These are phyloP conservation scores for Barnettozyma salicaria DNA, from an alignment of 805 yeast genomes.

Conservation along the genomic window DNA sequence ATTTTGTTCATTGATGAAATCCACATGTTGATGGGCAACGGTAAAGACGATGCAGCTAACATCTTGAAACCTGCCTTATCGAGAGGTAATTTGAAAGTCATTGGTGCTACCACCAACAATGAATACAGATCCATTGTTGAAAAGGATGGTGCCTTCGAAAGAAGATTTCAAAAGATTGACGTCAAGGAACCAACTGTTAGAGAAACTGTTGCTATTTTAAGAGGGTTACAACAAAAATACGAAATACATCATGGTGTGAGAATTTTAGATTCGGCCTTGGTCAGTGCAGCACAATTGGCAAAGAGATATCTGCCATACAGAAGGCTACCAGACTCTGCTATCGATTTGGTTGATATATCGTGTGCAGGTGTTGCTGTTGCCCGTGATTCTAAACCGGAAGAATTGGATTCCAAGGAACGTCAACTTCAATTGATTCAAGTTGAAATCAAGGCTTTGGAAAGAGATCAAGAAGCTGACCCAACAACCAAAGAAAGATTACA, in stretches of 20 bases:
- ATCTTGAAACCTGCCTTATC: constrained; percentile 95
- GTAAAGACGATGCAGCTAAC: constrained; percentile 95
- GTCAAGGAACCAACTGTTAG: constrained; percentile 89
- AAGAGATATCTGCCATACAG: constrained; percentile 92
- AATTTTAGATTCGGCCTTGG: constrained; percentile 89
- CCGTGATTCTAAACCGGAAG: constrained; percentile 96
- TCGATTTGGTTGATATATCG: constrained; percentile 91
- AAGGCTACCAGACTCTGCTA: constrained; percentile 94
- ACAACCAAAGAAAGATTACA: constrained; percentile 82
- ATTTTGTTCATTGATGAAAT: constrained; percentile 94
- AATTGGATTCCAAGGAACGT: constrained; percentile 88
- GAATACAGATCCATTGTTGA: constrained; percentile 91
- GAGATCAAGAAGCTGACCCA: constrained; percentile 81
- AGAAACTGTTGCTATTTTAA: constrained; percentile 91
- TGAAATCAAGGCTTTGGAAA: constrained; percentile 93
- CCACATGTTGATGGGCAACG: constrained; percentile 99
- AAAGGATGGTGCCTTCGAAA: constrained; percentile 97
- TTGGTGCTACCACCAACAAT: constrained; percentile 95
- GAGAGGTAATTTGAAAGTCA: constrained; percentile 92
- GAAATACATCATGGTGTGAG: constrained; percentile 98
- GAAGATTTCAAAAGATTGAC: constrained; percentile 96
- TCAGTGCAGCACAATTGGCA: constrained; percentile 90
- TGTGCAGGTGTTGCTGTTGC: constrained; percentile 98
- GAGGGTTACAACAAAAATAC: constrained; percentile 93
- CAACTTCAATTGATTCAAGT: constrained; percentile 87